A percentile compares a stretch with the other conserved stretches of the same genome.
Evolutionary conservation across 768 basidiomycete genomes (phyloP).

Genomic region (Kwoniella bestiolae): DNA sequence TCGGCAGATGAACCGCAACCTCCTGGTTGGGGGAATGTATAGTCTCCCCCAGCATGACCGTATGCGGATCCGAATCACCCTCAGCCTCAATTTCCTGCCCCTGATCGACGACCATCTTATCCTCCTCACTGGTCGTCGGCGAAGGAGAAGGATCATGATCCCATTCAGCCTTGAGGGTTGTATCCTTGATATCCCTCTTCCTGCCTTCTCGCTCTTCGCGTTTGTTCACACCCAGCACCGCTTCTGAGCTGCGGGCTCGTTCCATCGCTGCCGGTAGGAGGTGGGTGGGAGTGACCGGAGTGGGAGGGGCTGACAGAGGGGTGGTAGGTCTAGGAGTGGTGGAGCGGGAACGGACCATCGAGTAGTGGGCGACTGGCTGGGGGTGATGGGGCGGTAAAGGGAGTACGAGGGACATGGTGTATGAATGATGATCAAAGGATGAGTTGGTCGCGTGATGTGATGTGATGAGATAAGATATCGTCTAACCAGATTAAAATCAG

Average conservation of each 20-base stretch:
- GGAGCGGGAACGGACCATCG: conserved; percentile 21
- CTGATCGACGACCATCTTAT: conserved; percentile 44
- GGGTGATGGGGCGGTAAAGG: conserved; percentile 22
- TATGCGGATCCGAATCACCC: not conserved
- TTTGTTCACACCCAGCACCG: conserved; percentile 23
- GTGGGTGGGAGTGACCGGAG: conserved; percentile 47
- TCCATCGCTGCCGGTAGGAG: conserved; percentile 42
- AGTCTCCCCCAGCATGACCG: conserved; percentile 14
- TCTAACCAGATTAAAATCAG: not conserved
- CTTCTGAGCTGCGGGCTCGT: conserved; percentile 44
- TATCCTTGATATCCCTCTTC: conserved; percentile 39
- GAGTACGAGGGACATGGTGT: conserved; percentile 24
- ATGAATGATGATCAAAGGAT: not conserved
- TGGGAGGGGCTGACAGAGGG: conserved; percentile 49
- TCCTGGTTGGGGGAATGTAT: conserved; percentile 15
- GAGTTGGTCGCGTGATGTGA: not conserved
- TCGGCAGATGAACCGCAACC: conserved; percentile 21
- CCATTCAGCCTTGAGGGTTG: conserved; percentile 34
- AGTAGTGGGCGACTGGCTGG: conserved; percentile 11
- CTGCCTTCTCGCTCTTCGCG: conserved; percentile 26
- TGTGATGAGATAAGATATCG: not conserved
- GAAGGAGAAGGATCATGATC: conserved; percentile 6
- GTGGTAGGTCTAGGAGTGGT: conserved; percentile 25
- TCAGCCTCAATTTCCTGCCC: conserved; percentile 9
- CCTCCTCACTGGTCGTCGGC: conserved; percentile 6